phyloP scores from a whole-genome alignment of 306 rosid species.

The Rosa lucieae region DNA sequence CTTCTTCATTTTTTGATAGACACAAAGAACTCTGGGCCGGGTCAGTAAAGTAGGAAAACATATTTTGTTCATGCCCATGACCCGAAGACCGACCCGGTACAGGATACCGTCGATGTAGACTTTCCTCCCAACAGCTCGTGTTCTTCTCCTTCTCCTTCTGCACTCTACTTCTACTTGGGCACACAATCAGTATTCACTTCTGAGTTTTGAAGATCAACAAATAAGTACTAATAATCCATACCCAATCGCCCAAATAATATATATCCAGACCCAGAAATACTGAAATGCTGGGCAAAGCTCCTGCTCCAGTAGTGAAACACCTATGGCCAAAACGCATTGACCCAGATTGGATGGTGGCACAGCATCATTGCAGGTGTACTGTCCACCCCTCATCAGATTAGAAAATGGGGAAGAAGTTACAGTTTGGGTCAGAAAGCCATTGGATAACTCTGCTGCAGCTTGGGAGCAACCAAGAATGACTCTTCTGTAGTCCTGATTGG shows the following conservation, averaged over 20 bases:
- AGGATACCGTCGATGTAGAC: neutral
- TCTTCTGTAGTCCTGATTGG: neutral
- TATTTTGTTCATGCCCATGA: neutral
- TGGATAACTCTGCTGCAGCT: slow-evolving; percentile 4
- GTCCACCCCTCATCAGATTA: neutral
- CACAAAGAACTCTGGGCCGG: neutral
- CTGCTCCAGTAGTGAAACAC: slow-evolving; percentile 25
- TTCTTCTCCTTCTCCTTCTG: neutral
- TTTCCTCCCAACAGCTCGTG: neutral
- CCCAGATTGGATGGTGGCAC: slow-evolving; percentile 6
- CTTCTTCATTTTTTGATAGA: too few species aligned
- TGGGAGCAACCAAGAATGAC: slow-evolving; percentile 3
- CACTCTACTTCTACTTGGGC: neutral
- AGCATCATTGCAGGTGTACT: slow-evolving; percentile 1
- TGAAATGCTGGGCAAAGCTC: slow-evolving; percentile 27
- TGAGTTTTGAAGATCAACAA: neutral
- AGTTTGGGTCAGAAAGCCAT: slow-evolving; percentile 6
- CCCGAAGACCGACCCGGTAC: neutral
- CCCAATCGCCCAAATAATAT: neutral
- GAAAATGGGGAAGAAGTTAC: slow-evolving; percentile 12
- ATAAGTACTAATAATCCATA: too few species aligned
- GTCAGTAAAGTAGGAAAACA: neutral
- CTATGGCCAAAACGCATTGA: slow-evolving; percentile 24
- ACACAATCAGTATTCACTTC: neutral
- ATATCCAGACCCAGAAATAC: neutral